Evolutionary conservation across 2,329 filamentous ascomycete species (phyloP), one percentile per base, ranked within the genome.

Genomic region (Neofusicoccum ribis): DNA sequence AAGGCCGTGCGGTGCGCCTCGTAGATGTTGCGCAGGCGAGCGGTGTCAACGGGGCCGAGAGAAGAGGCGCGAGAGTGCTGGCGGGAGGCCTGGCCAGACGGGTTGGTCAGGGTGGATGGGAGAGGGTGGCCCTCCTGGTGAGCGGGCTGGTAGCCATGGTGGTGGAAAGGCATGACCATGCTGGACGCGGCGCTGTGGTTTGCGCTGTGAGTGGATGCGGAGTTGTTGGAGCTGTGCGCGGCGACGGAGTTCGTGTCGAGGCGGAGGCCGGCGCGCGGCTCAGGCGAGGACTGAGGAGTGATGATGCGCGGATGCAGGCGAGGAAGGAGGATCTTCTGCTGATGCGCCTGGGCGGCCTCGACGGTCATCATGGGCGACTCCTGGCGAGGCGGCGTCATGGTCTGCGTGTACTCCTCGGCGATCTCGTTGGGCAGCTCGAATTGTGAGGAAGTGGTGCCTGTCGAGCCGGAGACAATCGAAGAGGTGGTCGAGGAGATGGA

Each of bases 1-100:
- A 94, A 93, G 8, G 86, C 85, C 59, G 84, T 82, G 49, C 89
- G 87, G 77, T 92, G 90, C 7, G 85, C 81, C 61, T 88, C 85
- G 77, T 93, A 93, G 69, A 93, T 86, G 67, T 85, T 82, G 54
- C 87, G 85, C 27, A 94, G 87, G 54, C 89, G 88, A 34, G 84
- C 80, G 74, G 86, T 89, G 73, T 91, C 88, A 20, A 91, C 84
- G 37, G 61, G 61, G 23, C 61, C 49, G n/a, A 46, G 17, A 84
- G 86, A 60, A 88, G 79, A 62, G 72, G 63, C 51, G 65, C 68
- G 46, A 17, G 75, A 69, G 49, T 63, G 61, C 6, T 52, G 50
- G 39, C 61, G 61, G 27, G 23, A 46, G 54, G 78, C 71, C 70
- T 81, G 79, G 69, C 79, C 80, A 49, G 74, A 61, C n/a, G 39